Conservation (phyloP, 257 asterid genomes). For the Euphrasia confusa region DNA sequence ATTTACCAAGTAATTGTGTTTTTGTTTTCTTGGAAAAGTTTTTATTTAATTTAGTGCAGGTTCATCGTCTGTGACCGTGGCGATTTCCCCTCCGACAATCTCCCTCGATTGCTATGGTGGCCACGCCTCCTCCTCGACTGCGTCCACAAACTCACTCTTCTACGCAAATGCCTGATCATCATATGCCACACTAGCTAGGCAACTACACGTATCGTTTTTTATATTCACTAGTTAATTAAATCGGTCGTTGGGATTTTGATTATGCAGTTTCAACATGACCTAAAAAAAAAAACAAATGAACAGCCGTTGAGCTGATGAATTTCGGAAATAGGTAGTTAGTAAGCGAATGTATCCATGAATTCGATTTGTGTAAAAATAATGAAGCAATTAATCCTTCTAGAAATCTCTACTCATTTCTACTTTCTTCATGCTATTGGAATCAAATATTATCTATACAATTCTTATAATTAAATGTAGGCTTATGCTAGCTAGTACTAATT, state of each 20-base stretch:
- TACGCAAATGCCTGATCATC: constrained; percentile 38
- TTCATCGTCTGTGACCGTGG: constrained; percentile 67
- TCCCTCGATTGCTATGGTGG: constrained; percentile 60
- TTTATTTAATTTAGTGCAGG: constrained; percentile 38
- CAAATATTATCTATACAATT: no score
- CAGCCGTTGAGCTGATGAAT: not conserved
- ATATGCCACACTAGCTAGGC: not conserved
- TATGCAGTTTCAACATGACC: not conserved
- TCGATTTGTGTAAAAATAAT: not conserved
- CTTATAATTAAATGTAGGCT: no score
- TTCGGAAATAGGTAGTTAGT: not conserved
- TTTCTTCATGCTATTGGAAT: no score
- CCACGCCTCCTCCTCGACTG: constrained; percentile 34
- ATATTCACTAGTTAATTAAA: not conserved
- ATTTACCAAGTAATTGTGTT: not conserved
- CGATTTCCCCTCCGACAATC: constrained; percentile 73
- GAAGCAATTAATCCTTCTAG: no score
- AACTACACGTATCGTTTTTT: not conserved
- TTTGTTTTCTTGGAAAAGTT: not conserved
- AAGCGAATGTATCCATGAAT: not conserved
- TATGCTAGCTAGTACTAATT: no score
- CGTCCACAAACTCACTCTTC: constrained; percentile 53
- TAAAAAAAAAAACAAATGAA: not conserved
- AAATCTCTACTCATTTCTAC: no score
- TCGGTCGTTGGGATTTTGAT: constrained; percentile 7